These are phyloP conservation scores for Amphicarpaea edgeworthii DNA, from an alignment of 306 rosid genomes.

Conservation along the genomic window DNA sequence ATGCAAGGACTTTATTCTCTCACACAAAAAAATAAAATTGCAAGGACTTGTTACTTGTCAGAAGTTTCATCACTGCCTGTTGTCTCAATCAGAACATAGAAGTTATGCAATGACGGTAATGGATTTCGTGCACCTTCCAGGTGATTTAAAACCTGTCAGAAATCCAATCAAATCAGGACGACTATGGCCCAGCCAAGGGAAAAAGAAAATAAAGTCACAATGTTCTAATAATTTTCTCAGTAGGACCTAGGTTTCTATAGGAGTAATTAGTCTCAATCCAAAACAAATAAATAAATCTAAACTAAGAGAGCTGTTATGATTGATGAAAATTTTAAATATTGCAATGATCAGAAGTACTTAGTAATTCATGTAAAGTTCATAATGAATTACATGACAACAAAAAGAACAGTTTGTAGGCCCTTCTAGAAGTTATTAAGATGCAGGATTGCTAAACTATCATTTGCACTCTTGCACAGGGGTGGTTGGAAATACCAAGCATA, in stretches of 20 bases:
- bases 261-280: background rate
- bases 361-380: conserved; percentile 13
- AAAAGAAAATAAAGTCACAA: conserved; percentile 17
- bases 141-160: conserved; percentile 71
- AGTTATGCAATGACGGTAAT: conserved; percentile 72
- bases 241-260: conserved; percentile 22
- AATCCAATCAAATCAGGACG: conserved; percentile 45
- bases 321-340: conserved; percentile 7
- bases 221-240: conserved; percentile 29
- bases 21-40: background rate
- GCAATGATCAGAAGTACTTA: conserved; percentile 17
- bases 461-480: conserved; percentile 15
- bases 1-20: background rate
- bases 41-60: conserved; percentile 65
- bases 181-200: conserved; percentile 36
- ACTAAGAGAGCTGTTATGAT: conserved; percentile 31
- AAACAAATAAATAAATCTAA: conserved; percentile 1
- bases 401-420: conserved; percentile 4
- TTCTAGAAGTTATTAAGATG: too few species aligned
- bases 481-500: conserved; percentile 1
- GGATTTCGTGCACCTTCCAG: conserved; percentile 94
- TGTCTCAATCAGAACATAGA: conserved; percentile 90
- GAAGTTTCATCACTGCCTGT: conserved; percentile 89
- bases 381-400: conserved; percentile 19
- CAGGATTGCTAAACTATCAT: conserved; percentile 10